Conservation (phyloP, 2,329 filamentous ascomycete genomes). For the Alternaria atra region DNA sequence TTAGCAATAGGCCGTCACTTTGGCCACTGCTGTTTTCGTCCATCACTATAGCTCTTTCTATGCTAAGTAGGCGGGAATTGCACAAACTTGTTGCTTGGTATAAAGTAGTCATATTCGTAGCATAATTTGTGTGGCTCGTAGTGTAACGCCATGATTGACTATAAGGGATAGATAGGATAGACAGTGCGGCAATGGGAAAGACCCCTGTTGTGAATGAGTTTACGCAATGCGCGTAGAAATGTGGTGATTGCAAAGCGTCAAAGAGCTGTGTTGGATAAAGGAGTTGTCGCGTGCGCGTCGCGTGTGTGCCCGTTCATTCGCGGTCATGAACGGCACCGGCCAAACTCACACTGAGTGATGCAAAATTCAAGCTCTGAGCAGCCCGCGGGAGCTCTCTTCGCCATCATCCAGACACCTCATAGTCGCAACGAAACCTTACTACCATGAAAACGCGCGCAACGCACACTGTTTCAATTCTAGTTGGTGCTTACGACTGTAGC, state of each 20-base stretch:
- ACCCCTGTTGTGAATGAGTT: neutral
- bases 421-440: neutral
- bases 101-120: neutral
- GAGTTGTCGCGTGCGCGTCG: neutral
- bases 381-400: neutral
- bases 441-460: neutral
- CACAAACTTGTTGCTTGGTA: neutral
- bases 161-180: too few species aligned
- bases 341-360: neutral
- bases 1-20: neutral
- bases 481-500: neutral
- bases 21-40: neutral
- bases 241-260: neutral
- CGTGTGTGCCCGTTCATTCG: neutral
- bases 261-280: neutral
- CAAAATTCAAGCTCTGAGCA: constrained; percentile 49
- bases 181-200: too few species aligned
- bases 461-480: neutral
- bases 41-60: neutral
- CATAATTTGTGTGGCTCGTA: neutral
- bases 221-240: neutral
- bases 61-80: neutral
- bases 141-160: neutral
- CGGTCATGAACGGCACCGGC: neutral
- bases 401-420: neutral